Evolutionary conservation across 2,329 filamentous ascomycete species (phyloP).

Genomic region (Diaporthe sp.): DNA sequence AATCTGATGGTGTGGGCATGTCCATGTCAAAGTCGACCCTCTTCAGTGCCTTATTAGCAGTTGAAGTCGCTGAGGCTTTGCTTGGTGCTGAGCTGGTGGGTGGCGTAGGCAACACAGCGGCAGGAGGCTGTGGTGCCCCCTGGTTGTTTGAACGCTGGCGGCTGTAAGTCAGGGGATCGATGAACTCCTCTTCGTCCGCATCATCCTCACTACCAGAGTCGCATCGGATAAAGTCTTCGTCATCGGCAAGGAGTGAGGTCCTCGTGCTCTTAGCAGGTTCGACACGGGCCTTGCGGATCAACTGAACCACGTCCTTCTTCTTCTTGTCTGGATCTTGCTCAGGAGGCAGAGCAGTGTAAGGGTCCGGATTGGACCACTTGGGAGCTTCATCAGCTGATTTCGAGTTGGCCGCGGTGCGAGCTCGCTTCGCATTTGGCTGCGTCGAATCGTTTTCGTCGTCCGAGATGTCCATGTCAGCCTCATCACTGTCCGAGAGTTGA

Average conservation of each 20-base stretch:
- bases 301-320: conserved; percentile 87
- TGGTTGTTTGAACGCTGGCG: conserved; percentile 11
- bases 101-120: background rate
- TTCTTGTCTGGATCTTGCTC: conserved; percentile 75
- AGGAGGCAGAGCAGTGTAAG: conserved; percentile 89
- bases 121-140: conserved; percentile 17
- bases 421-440: conserved; percentile 59
- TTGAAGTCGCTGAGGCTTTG: conserved; percentile 7
- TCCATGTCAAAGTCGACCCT: conserved; percentile 23
- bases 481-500: conserved; percentile 72
- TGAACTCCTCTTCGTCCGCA: conserved; percentile 39
- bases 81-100: background rate
- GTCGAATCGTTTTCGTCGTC: conserved; percentile 55
- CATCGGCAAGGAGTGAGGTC: conserved; percentile 55
- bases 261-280: conserved; percentile 61
- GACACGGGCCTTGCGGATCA: conserved; percentile 90
- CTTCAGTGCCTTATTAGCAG: conserved; percentile 2
- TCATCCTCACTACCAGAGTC: conserved; percentile 71
- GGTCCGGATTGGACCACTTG: conserved; percentile 96
- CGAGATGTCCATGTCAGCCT: conserved; percentile 75
- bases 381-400: conserved; percentile 63
- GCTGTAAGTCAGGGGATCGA: conserved; percentile 38
- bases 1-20: conserved; percentile 50
- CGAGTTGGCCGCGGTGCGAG: conserved; percentile 45
- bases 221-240: conserved; percentile 92